Evolutionary conservation across 208 protist species (phyloP).

Genomic region (Acanthamoeba triangularis): DNA sequence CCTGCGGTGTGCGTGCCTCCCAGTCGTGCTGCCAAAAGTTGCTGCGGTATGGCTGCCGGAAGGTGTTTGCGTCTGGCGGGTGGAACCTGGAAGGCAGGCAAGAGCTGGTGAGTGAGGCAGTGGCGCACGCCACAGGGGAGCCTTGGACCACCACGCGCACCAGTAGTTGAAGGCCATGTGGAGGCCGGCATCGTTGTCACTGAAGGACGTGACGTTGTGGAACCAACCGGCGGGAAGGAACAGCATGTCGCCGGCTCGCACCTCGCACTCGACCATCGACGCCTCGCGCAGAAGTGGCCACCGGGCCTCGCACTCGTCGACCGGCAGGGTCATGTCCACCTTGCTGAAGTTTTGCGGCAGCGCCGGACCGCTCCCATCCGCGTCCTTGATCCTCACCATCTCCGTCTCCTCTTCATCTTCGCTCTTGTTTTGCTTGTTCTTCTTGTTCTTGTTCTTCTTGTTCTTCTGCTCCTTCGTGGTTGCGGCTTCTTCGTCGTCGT

Average conservation of each 20-base stretch:
- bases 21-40: conserved; percentile 29
- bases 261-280: conserved; percentile 22
- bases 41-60: neutral
- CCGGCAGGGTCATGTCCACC: neutral
- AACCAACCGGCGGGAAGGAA: conserved; percentile 81
- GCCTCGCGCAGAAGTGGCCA: neutral
- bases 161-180: conserved; percentile 76
- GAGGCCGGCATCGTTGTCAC: conserved; percentile 7
- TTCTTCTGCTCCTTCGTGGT: neutral
- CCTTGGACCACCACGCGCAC: neutral
- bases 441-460: neutral
- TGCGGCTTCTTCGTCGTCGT: neutral
- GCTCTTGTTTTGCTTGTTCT: neutral
- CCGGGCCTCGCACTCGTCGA: neutral
- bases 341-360: conserved; percentile 44
- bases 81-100: neutral
- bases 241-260: conserved; percentile 73
- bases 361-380: neutral
- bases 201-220: conserved; percentile 78
- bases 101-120: neutral
- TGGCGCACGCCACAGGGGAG: neutral
- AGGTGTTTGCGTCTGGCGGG: neutral
- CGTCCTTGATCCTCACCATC: neutral
- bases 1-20: neutral
- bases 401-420: neutral